A percentile compares a stretch with the other conserved stretches of the same genome.
These are phyloP conservation scores for Phaffomyces opuntiae DNA, from an alignment of 805 yeast genomes.

Conservation along the genomic window DNA sequence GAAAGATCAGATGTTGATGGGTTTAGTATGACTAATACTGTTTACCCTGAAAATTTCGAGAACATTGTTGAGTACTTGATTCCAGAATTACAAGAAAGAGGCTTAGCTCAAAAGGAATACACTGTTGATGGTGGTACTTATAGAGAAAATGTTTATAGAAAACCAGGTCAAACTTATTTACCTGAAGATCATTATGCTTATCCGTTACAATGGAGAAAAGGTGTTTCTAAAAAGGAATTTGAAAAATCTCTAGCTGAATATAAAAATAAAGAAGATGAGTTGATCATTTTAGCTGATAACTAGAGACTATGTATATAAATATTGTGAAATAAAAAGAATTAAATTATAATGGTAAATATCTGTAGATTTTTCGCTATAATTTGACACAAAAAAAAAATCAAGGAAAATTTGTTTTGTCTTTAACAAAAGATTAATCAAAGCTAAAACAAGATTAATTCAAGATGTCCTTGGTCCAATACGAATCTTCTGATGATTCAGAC, in stretches of 20 bases:
- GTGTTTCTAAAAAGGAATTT: slow-evolving; percentile 5
- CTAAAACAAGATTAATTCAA: neutral
- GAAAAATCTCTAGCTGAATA: slow-evolving; percentile 14
- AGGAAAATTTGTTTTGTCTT: neutral
- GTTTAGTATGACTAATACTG: slow-evolving; percentile 34
- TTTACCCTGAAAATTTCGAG: slow-evolving; percentile 33
- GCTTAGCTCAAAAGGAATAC: slow-evolving; percentile 24
- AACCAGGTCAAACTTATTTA: slow-evolving; percentile 14
- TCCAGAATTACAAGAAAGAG: slow-evolving; percentile 31
- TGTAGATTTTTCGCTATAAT: neutral
- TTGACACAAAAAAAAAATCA: neutral
- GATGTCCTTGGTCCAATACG: slow-evolving; percentile 9
- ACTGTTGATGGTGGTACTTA: slow-evolving; percentile 23
- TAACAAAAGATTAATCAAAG: neutral
- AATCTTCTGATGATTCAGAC: slow-evolving; percentile 7
- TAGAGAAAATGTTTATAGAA: slow-evolving; percentile 29
- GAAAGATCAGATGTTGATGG: slow-evolving; percentile 36
- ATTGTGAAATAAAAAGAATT: too few species aligned
- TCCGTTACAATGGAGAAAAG: slow-evolving; percentile 5
- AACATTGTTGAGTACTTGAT: slow-evolving; percentile 31
- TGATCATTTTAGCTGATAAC: slow-evolving; percentile 1
- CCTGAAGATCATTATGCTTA: slow-evolving; percentile 12
- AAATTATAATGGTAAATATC: too few species aligned
- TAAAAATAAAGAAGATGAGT: slow-evolving; percentile 2
- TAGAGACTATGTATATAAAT: neutral